Base-by-base conservation (phyloP, 345 rosid genomes). In the Carallia brachiata region DNA sequence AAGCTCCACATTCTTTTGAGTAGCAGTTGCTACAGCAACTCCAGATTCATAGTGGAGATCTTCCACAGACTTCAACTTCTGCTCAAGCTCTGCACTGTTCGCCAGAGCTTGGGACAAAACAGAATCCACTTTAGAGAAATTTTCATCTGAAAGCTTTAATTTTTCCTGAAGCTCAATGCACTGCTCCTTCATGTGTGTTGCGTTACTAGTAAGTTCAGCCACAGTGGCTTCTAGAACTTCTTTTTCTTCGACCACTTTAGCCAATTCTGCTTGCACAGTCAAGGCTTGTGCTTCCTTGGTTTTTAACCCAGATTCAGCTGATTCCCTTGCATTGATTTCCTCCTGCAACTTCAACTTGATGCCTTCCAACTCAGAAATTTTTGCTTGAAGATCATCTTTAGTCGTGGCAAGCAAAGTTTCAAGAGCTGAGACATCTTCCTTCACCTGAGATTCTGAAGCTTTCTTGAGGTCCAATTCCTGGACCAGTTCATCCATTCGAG, bases 1-100 rank as follows among this genome's bases (percentile, higher is more conserved):
- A 16, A 95, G 91, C 80, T 88, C 97, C 67, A 87, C 74, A 78
- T 81, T 89, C 84, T 81, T 92, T 72, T 87, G 86, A 30, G 89
- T 75, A 71, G 92, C 90, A 60, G 85, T 84, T 76, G 81, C 83
- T 71, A 90, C 92, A 65, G 71, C 90, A 70, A 80, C 74, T 73
- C 86, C 87, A 32, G 90, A 76, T 78, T 88, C 89, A 48, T 12
- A 74, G 67, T 86, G 89, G 66, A 79, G 85, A 63, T 80, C 90
- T 75, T 87, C 97, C 63, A 90, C 75, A 36, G 89, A 86, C 75
- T 89, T 88, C 82, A 92, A 59, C 78, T 87, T 90, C 77, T 89
- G 78, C 63, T 84, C 92, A 62, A 92, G 94, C 77, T 87, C 96
- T 59, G 83, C 83, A 68, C 78, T 90, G 76, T 79, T 81, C 6